These are phyloP conservation scores for Hygrocybe coccinea DNA, from an alignment of 768 basidiomycete genomes.

Conservation along the genomic window DNA sequence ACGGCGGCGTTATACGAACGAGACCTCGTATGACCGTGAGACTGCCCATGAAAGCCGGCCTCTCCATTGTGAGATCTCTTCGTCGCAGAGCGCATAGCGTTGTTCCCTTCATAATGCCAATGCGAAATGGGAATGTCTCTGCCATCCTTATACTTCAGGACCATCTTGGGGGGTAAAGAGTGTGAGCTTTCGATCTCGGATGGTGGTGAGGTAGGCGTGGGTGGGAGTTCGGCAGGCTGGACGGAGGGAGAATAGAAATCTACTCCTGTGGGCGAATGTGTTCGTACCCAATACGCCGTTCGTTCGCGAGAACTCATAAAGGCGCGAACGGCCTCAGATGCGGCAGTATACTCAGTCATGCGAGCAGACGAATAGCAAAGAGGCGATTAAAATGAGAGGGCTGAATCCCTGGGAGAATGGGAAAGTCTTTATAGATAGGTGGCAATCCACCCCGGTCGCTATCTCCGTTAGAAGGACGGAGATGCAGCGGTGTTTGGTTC, in stretches of 20 bases:
- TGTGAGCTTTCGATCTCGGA: constrained; percentile 48
- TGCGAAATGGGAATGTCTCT: constrained; percentile 61
- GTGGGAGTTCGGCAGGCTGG: constrained; percentile 45
- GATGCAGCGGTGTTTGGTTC: constrained; percentile 24
- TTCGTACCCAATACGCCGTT: constrained; percentile 59
- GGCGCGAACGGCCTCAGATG: constrained; percentile 54
- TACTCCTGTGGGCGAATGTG: constrained; percentile 33
- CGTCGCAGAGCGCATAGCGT: constrained; percentile 17
- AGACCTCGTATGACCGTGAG: constrained; percentile 36
- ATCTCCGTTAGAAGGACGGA: constrained; percentile 4
- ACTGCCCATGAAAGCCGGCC: constrained; percentile 28
- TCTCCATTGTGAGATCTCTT: constrained; percentile 20
- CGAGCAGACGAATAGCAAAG: constrained; percentile 9
- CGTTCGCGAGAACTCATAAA: constrained; percentile 57
- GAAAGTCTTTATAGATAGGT: constrained; percentile 4
- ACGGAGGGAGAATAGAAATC: constrained; percentile 55
- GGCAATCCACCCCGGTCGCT: constrained; percentile 3
- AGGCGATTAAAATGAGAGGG: constrained; percentile 10
- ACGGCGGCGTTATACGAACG: constrained; percentile 30
- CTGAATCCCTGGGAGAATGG: constrained; percentile 5
- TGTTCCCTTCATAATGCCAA: constrained; percentile 29
- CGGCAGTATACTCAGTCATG: constrained; percentile 65
- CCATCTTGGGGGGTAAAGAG: constrained; percentile 66
- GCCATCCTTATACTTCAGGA: constrained; percentile 64
- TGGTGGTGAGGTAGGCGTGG: constrained; percentile 36